Percentiles rank a stretch among this genome's conserved stretches.
Evolutionary conservation across 148 eudicot genomes (phyloP).

Genomic region (Mesembryanthemum crystallinum): DNA sequence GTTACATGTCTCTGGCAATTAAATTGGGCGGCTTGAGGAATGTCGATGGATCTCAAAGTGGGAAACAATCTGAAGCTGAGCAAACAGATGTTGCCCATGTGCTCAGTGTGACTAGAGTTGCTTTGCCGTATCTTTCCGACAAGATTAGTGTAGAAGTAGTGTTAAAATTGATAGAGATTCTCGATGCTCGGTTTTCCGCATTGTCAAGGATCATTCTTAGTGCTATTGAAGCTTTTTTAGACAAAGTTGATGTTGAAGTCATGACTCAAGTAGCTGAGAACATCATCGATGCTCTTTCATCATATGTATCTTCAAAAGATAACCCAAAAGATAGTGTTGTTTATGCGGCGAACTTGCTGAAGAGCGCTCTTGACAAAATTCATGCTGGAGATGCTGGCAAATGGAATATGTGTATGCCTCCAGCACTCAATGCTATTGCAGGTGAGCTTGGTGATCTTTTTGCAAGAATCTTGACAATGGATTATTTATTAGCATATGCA

Average conservation of each 20-base stretch:
- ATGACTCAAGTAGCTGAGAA: conserved; percentile 37
- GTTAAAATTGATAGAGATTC: conserved; percentile 44
- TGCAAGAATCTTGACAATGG: background rate
- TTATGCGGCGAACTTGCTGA: conserved; percentile 57
- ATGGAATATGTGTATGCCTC: conserved; percentile 45
- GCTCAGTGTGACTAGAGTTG: conserved; percentile 51
- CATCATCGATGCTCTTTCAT: conserved; percentile 39
- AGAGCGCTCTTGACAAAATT: conserved; percentile 48
- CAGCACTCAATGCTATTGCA: conserved; percentile 44
- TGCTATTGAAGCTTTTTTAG: conserved; percentile 52
- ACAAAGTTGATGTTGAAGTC: conserved; percentile 37
- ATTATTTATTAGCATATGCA: background rate
- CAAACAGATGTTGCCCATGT: conserved; percentile 61
- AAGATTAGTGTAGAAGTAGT: conserved; percentile 39
- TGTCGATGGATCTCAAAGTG: conserved; percentile 30
- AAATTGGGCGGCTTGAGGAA: conserved; percentile 33
- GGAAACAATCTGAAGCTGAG: conserved; percentile 42
- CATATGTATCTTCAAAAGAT: conserved; percentile 40
- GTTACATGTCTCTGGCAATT: conserved; percentile 41
- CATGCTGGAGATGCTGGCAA: conserved; percentile 37
- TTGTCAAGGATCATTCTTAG: conserved; percentile 58
- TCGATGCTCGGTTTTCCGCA: conserved; percentile 41
- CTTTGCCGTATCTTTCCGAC: conserved; percentile 56
- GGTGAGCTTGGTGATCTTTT: conserved; percentile 38
- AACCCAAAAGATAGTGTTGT: conserved; percentile 54